Evolutionary conservation across 345 rosid genomes (phyloP).

Genomic region (Aquilaria yunnanensis): DNA sequence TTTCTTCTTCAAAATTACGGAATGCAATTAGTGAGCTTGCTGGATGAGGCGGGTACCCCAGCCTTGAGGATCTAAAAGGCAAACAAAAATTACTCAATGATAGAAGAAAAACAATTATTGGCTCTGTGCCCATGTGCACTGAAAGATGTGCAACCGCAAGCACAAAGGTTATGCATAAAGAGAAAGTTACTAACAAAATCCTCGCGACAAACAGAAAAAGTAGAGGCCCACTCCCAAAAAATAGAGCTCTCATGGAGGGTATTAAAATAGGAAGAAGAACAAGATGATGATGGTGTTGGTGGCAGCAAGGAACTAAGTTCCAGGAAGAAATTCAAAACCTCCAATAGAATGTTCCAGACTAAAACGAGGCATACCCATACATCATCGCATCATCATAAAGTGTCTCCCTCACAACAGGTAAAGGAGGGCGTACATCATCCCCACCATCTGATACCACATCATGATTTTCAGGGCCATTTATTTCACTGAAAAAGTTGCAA

Average conservation of each 20-base stretch:
- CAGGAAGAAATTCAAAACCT: slow-evolving; percentile 1
- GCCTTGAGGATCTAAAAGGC: slow-evolving; percentile 41
- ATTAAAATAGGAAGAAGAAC: neutral
- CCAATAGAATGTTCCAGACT: neutral
- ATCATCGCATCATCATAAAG: slow-evolving; percentile 71
- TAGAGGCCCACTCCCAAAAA: too few relatives aligned
- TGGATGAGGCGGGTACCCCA: slow-evolving; percentile 40
- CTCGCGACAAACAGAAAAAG: neutral
- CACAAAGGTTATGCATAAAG: neutral
- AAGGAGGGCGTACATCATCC: slow-evolving; percentile 89
- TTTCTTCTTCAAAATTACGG: slow-evolving; percentile 87
- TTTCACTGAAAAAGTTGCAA: slow-evolving; percentile 29
- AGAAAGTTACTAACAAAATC: neutral
- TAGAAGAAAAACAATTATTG: too few relatives aligned
- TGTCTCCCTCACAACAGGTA: slow-evolving; percentile 94
- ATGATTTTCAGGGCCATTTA: slow-evolving; percentile 28
- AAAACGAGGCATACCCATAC: slow-evolving; percentile 43
- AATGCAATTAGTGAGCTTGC: slow-evolving; percentile 70
- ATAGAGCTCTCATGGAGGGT: neutral
- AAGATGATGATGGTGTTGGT: too few relatives aligned
- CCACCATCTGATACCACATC: slow-evolving; percentile 31
- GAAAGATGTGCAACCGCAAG: neutral
- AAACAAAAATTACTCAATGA: neutral
- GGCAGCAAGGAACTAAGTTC: neutral
- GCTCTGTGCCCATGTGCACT: neutral